Percentiles rank a stretch among this genome's conserved stretches.
Evolutionary conservation across 257 asterid species (phyloP).

Genomic region (Hygrophila difformis): DNA sequence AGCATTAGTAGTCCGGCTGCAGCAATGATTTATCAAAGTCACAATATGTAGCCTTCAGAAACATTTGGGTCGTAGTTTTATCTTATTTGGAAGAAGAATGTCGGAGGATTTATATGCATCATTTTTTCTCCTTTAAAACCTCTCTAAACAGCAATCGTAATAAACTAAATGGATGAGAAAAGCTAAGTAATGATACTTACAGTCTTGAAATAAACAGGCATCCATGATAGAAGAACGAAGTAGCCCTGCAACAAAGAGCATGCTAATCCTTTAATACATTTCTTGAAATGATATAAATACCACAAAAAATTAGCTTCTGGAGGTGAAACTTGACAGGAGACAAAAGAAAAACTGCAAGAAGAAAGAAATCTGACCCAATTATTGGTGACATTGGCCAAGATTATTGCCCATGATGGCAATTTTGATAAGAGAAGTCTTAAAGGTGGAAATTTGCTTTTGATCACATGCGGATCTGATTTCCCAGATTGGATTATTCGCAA

Average conservation of each 20-base stretch:
- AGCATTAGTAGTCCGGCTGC: not conserved
- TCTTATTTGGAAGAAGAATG: too few species aligned
- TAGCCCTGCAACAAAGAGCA: slow-evolving; percentile 68
- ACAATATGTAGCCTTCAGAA: too few species aligned
- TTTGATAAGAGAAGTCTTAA: slow-evolving; percentile 58
- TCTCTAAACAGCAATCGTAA: too few species aligned
- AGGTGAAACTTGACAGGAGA: not conserved
- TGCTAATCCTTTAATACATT: not conserved
- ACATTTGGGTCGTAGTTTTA: too few species aligned
- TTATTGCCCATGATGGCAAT: slow-evolving; percentile 88
- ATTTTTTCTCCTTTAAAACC: too few species aligned
- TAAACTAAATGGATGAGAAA: not conserved
- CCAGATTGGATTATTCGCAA: slow-evolving; percentile 78
- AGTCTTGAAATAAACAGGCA: slow-evolving; percentile 94
- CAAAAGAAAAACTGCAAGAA: not conserved
- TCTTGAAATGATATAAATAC: not conserved
- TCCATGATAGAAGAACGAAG: slow-evolving; percentile 95
- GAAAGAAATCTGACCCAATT: slow-evolving; percentile 54
- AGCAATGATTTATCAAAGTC: not conserved
- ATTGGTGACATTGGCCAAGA: slow-evolving; percentile 73
- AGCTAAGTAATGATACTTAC: slow-evolving; percentile 34
- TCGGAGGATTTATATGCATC: too few species aligned
- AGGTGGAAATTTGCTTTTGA: slow-evolving; percentile 56
- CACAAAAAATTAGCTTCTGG: not conserved
- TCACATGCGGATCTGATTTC: slow-evolving; percentile 38